phyloP scores from a whole-genome alignment of 257 asterid genomes.

The Solanum raphanifolium region DNA sequence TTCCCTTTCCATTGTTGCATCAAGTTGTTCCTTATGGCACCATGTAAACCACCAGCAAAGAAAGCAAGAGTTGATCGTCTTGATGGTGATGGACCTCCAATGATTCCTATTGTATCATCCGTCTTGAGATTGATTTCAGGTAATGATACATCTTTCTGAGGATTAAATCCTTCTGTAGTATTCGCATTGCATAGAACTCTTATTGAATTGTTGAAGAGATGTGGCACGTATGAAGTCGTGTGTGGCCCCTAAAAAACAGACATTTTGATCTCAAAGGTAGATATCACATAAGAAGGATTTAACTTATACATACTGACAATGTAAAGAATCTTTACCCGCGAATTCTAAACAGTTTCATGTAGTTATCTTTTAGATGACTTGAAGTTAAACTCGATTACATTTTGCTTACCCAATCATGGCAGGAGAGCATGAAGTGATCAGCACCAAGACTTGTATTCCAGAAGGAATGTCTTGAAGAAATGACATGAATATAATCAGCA shows the following conservation, averaged over 20 bases:
- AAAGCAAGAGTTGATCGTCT: conserved; percentile 48
- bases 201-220: conserved; percentile 58
- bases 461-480: conserved; percentile 48
- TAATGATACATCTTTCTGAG: conserved; percentile 50
- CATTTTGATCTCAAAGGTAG: neutral
- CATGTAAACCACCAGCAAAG: conserved; percentile 74
- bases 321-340: neutral
- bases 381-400: neutral
- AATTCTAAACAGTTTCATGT: neutral
- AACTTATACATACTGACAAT: neutral
- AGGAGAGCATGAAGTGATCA: conserved; percentile 84
- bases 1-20: conserved; percentile 54
- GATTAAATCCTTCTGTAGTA: conserved; percentile 71
- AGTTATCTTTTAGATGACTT: neutral
- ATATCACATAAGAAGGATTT: neutral
- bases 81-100: conserved; percentile 60
- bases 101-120: conserved; percentile 40
- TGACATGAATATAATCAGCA: conserved; percentile 45
- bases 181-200: conserved; percentile 78
- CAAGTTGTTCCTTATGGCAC: conserved; percentile 49
- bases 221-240: conserved; percentile 43
- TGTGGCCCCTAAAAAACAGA: conserved; percentile 45
- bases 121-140: conserved; percentile 70
- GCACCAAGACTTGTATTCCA: conserved; percentile 75
- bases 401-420: conserved; percentile 76